A percentile compares a stretch with the other conserved stretches of the same genome.
These are phyloP conservation scores for Xylaria sp. DNA, from an alignment of 2,329 filamentous ascomycete genomes.

Conservation along the genomic window DNA sequence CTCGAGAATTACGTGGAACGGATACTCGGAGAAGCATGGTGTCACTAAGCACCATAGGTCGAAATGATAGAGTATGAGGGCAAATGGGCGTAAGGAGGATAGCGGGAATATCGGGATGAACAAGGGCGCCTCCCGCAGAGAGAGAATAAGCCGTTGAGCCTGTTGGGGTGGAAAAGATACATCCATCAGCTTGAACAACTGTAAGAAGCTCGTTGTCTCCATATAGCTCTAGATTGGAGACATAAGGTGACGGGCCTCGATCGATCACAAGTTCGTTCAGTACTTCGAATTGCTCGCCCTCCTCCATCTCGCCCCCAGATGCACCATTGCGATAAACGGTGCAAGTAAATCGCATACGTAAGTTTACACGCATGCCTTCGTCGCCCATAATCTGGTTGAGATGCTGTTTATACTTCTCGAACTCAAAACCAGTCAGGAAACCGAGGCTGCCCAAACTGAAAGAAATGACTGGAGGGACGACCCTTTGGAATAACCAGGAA, in stretches of 20 bases:
- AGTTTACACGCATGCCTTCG: slow-evolving; percentile 92
- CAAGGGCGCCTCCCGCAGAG: slow-evolving; percentile 91
- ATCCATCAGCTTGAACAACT: slow-evolving; percentile 94
- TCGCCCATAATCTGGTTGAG: slow-evolving; percentile 91
- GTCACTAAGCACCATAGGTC: slow-evolving; percentile 96
- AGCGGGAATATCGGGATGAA: slow-evolving; percentile 95
- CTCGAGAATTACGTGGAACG: slow-evolving; percentile 82
- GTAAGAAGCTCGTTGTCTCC: slow-evolving; percentile 94
- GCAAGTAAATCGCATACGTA: slow-evolving; percentile 98
- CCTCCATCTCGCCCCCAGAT: slow-evolving; percentile 70
- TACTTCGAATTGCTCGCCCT: slow-evolving; percentile 96
- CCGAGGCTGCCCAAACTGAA: slow-evolving; percentile 85
- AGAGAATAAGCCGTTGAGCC: slow-evolving; percentile 95
- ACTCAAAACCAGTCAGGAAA: slow-evolving; percentile 89
- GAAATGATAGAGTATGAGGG: slow-evolving; percentile 94
- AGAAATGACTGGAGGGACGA: slow-evolving; percentile 83
- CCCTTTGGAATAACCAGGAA: slow-evolving; percentile 88
- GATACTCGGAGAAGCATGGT: slow-evolving; percentile 89
- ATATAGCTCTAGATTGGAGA: slow-evolving; percentile 95
- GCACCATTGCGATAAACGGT: slow-evolving; percentile 83
- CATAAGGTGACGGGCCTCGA: slow-evolving; percentile 93
- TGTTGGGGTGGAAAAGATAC: slow-evolving; percentile 96
- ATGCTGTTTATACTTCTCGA: slow-evolving; percentile 84
- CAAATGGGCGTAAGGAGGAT: slow-evolving; percentile 97
- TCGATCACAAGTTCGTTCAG: slow-evolving; percentile 99